Percentiles rank a stretch among this genome's conserved stretches.
These are phyloP conservation scores for Ophiocordyceps camponoti-rufipedis DNA, from an alignment of 2,329 filamentous ascomycete species.

Conservation along the genomic window DNA sequence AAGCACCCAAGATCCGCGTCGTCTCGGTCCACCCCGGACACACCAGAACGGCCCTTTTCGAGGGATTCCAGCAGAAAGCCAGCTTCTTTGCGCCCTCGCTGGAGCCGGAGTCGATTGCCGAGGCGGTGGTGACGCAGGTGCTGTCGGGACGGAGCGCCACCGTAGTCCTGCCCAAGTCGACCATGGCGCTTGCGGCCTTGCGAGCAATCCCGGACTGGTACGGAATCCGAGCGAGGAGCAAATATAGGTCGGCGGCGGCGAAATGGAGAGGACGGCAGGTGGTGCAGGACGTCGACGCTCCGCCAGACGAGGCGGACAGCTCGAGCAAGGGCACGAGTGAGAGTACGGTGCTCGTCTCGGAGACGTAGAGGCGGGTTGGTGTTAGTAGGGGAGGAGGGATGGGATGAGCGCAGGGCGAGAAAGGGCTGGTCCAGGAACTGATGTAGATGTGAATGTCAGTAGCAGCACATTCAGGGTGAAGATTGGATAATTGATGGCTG, in stretches of 20 bases:
- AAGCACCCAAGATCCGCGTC: slow-evolving; percentile 44
- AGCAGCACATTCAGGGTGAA: too few species aligned
- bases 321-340: slow-evolving; percentile 1
- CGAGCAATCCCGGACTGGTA: slow-evolving; percentile 45
- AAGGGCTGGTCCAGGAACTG: neutral
- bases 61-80: slow-evolving; percentile 36
- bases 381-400: neutral
- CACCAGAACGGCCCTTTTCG: slow-evolving; percentile 17
- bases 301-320: neutral
- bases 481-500: too few species aligned
- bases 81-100: slow-evolving; percentile 15
- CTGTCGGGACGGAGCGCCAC: slow-evolving; percentile 27
- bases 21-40: slow-evolving; percentile 41
- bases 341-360: slow-evolving; percentile 12
- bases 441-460: neutral
- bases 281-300: slow-evolving; percentile 22
- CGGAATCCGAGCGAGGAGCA: slow-evolving; percentile 30
- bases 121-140: slow-evolving; percentile 29
- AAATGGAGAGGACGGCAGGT: slow-evolving; percentile 28
- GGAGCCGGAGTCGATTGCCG: slow-evolving; percentile 21
- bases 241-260: slow-evolving; percentile 20
- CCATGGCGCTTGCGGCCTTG: slow-evolving; percentile 20
- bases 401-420: neutral
- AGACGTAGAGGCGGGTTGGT: slow-evolving; percentile 4
- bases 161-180: slow-evolving; percentile 25